Percentiles rank a stretch among this genome's conserved stretches.
These are phyloP conservation scores for Globisporangium apiculatum DNA, from an alignment of 352 stramenopile species.

Conservation along the genomic window DNA sequence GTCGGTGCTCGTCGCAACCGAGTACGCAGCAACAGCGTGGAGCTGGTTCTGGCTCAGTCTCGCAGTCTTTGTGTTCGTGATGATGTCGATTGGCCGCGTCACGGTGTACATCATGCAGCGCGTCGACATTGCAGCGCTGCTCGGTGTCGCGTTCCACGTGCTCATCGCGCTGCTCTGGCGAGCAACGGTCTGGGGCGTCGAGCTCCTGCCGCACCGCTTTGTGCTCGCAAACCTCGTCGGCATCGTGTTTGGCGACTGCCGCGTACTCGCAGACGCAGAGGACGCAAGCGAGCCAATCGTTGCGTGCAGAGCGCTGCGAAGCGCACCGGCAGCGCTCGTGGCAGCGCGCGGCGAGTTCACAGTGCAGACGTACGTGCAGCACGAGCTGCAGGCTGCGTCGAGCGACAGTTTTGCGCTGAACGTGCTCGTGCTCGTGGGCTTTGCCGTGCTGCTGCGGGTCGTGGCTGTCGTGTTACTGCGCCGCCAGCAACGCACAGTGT, in stretches of 20 bases:
- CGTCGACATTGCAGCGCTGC: conserved; percentile 8
- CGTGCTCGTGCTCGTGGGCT: conserved; percentile 5
- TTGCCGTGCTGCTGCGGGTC: conserved; percentile 11
- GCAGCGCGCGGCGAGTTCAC: conserved; percentile 3
- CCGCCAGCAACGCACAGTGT: conserved; percentile 2
- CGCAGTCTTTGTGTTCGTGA: conserved; percentile 9
- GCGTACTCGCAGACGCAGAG: not conserved
- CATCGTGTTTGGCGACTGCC: conserved; percentile 13
- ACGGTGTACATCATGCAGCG: conserved; percentile 7
- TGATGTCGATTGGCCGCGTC: conserved; percentile 6
- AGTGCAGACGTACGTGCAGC: conserved; percentile 10
- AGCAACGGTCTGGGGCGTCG: conserved; percentile 4
- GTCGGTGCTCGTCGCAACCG: not conserved
- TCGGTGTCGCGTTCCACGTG: conserved; percentile 4
- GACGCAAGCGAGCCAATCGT: not conserved
- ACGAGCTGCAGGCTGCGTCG: conserved; percentile 2
- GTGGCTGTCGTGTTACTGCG: conserved; percentile 9
- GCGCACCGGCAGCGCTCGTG: conserved; percentile 2
- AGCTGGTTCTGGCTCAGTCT: conserved; percentile 15
- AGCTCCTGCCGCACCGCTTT: conserved; percentile 10
- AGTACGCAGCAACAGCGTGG: conserved; percentile 3
- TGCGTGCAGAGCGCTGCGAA: conserved; percentile 9
- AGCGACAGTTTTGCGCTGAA: conserved; percentile 6
- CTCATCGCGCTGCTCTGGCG: conserved; percentile 12
- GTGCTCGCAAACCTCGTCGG: conserved; percentile 11